phyloP scores from a whole-genome alignment of 257 asterid genomes.

The Orobanche coerulescens region DNA sequence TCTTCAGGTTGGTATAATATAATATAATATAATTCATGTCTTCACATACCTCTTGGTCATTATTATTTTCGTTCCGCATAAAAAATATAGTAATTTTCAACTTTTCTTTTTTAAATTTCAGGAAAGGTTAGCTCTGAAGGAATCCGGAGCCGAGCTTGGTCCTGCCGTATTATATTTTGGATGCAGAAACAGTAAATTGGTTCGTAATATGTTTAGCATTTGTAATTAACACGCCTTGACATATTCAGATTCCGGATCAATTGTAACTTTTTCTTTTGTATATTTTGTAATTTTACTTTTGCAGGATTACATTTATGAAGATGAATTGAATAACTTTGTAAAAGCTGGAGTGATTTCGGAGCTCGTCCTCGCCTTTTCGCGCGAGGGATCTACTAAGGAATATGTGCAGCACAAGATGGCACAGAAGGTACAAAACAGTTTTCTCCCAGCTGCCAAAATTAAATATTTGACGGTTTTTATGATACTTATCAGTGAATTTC shows the following conservation, averaged over 20 bases:
- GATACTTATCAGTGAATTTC: background rate
- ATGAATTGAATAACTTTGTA: conserved; percentile 59
- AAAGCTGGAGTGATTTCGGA: conserved; percentile 76
- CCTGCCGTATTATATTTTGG: conserved; percentile 84
- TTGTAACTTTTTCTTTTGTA: background rate
- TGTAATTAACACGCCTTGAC: background rate
- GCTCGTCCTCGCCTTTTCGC: conserved; percentile 88
- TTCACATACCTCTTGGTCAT: background rate
- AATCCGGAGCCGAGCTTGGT: conserved; percentile 83
- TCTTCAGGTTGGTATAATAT: conserved; percentile 64
- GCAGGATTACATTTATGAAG: conserved; percentile 80
- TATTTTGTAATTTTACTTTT: background rate
- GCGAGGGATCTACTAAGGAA: conserved; percentile 82
- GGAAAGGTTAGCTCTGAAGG: conserved; percentile 94
- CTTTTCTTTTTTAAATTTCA: conserved; percentile 27
- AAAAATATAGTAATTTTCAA: background rate
- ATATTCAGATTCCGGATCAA: background rate
- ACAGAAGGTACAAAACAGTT: conserved; percentile 42
- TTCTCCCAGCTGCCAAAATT: background rate
- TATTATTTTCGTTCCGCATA: background rate
- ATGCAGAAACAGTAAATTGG: conserved; percentile 89
- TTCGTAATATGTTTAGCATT: conserved; percentile 23
- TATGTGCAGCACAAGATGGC: conserved; percentile 96
- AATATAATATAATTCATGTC: background rate
- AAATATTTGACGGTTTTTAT: background rate